phyloP scores from a whole-genome alignment of 768 basidiomycete species.

The Agrocybe praecox region DNA sequence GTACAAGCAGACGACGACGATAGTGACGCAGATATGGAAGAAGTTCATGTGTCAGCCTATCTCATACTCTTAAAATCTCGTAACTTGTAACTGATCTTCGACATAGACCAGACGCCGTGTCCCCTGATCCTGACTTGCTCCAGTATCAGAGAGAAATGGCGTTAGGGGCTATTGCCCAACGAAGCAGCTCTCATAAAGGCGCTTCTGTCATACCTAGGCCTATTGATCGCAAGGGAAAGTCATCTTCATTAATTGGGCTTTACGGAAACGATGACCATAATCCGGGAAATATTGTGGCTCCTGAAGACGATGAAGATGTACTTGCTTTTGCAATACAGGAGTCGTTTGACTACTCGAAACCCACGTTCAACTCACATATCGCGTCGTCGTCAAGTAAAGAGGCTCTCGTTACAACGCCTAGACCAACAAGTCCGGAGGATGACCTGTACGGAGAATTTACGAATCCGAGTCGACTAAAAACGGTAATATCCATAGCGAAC shows the following conservation, averaged over 20 bases:
- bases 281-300: neutral
- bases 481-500: conserved; percentile 68
- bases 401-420: neutral
- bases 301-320: conserved; percentile 22
- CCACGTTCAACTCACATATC: neutral
- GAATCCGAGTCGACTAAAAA: conserved; percentile 61
- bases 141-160: conserved; percentile 65
- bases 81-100: conserved; percentile 30
- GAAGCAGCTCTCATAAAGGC: conserved; percentile 41
- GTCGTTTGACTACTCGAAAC: conserved; percentile 18
- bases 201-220: conserved; percentile 24
- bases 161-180: conserved; percentile 56
- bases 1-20: conserved; percentile 52
- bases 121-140: conserved; percentile 63
- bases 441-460: conserved; percentile 39
- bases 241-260: conserved; percentile 53
- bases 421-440: conserved; percentile 22
- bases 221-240: conserved; percentile 33
- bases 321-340: conserved; percentile 25
- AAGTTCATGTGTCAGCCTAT: conserved; percentile 65
- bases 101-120: conserved; percentile 13
- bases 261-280: conserved; percentile 13
- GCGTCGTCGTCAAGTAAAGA: neutral
- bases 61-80: neutral
- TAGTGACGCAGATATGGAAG: conserved; percentile 78